These are phyloP conservation scores for Adansonia gregorii DNA, from an alignment of 441 rosid species.

Conservation along the genomic window DNA sequence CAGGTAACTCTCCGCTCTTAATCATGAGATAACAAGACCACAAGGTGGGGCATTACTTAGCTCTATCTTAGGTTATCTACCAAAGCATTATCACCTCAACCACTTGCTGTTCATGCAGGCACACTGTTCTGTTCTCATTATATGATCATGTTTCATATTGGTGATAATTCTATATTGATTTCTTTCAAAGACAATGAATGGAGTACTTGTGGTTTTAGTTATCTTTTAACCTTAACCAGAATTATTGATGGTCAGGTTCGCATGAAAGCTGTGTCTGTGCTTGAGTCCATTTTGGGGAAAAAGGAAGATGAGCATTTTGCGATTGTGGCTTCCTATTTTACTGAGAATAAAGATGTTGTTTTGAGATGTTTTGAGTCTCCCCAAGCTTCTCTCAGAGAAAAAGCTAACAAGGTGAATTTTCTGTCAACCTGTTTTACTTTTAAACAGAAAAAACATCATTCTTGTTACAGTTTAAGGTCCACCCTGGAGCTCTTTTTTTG, in stretches of 20 bases:
- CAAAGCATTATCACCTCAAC: not conserved
- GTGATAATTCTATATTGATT: slow-evolving; percentile 20
- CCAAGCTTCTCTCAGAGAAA: slow-evolving; percentile 87
- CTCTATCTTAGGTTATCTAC: not conserved
- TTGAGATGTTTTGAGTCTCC: slow-evolving; percentile 83
- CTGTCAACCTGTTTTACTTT: not conserved
- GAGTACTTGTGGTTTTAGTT: not conserved
- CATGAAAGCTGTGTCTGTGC: slow-evolving; percentile 90
- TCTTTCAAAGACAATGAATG: not conserved
- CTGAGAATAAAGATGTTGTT: slow-evolving; percentile 66
- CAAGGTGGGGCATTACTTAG: not conserved
- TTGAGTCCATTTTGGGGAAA: slow-evolving; percentile 68
- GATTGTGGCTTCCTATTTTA: slow-evolving; percentile 68
- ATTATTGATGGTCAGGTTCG: slow-evolving; percentile 63
- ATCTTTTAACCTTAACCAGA: slow-evolving; percentile 18
- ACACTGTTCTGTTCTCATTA: not conserved
- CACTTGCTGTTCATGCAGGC: not conserved
- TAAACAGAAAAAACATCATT: not conserved
- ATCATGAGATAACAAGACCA: slow-evolving; percentile 2
- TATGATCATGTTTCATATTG: not conserved
- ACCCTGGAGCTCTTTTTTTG: not conserved
- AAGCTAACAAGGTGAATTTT: slow-evolving; percentile 70
- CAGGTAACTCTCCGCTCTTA: slow-evolving; percentile 51
- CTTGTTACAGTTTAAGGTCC: not conserved
- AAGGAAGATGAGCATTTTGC: slow-evolving; percentile 47